phyloP scores from a whole-genome alignment of 768 basidiomycete species.

The Lyophyllum atratum region DNA sequence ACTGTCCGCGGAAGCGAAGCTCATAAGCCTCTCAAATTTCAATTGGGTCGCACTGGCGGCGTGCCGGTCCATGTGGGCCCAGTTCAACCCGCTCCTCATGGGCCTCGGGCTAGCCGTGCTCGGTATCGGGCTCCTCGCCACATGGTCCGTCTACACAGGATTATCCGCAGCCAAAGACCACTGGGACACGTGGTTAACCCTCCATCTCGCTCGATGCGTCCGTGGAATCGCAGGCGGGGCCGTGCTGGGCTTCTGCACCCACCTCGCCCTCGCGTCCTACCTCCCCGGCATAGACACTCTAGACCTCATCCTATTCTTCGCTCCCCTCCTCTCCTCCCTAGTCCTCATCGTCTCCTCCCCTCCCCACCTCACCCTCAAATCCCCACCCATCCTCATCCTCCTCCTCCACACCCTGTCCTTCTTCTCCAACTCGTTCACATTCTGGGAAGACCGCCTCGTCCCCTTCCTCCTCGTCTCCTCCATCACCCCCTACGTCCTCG shows the following conservation, averaged over 20 bases:
- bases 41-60: conserved; percentile 61
- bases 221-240: conserved; percentile 39
- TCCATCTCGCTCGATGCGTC: conserved; percentile 30
- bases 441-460: conserved; percentile 92
- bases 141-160: conserved; percentile 55
- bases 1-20: conserved; percentile 28
- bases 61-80: conserved; percentile 92
- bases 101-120: conserved; percentile 68
- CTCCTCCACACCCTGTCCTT: conserved; percentile 78
- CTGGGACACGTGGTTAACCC: conserved; percentile 46
- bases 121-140: conserved; percentile 51
- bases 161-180: conserved; percentile 39
- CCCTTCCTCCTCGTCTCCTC: conserved; percentile 74
- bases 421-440: conserved; percentile 93
- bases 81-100: conserved; percentile 85
- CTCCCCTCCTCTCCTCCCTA: conserved; percentile 47
- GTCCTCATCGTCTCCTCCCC: conserved; percentile 43
- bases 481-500: conserved; percentile 58
- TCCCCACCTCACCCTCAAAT: conserved; percentile 31
- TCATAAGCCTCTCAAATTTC: conserved; percentile 49
- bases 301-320: conserved; percentile 52
- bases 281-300: conserved; percentile 51
- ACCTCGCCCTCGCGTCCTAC: conserved; percentile 30
- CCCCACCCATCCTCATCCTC: conserved; percentile 50
- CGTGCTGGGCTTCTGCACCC: conserved; percentile 33